Conservation (phyloP, 106 monocot species). For the Vanilla planifolia region DNA sequence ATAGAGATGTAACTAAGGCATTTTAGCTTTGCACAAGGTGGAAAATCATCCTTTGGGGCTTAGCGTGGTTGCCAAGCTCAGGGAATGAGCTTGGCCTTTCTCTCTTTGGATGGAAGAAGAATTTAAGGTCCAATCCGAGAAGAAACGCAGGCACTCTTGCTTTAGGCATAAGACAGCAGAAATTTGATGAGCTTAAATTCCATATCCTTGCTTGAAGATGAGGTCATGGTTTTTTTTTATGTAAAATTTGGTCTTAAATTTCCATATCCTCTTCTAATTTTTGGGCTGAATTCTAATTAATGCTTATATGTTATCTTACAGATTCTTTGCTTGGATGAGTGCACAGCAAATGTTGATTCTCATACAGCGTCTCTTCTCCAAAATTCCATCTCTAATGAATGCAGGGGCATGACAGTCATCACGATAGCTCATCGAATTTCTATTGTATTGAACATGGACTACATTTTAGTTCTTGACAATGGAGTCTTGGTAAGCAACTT, state of each 20-base stretch:
- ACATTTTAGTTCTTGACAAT: slow-evolving; percentile 75
- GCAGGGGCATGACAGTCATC: slow-evolving; percentile 77
- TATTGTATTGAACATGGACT: slow-evolving; percentile 68
- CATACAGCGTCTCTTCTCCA: slow-evolving; percentile 63
- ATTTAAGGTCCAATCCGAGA: no score
- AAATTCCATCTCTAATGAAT: slow-evolving; percentile 70
- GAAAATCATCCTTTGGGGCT: no score
- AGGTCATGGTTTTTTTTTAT: no score
- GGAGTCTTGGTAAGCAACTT: slow-evolving; percentile 50
- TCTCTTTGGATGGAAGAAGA: no score
- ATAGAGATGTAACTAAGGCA: no score
- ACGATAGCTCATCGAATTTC: slow-evolving; percentile 96
- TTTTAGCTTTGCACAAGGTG: no score
- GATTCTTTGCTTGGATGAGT: slow-evolving; percentile 96
- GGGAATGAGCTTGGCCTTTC: no score
- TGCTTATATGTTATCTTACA: slow-evolving; percentile 19
- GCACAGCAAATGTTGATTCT: slow-evolving; percentile 80
- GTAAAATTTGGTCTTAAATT: background rate
- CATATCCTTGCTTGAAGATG: no score
- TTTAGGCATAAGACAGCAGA: no score
- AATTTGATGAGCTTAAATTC: no score
- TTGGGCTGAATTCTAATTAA: background rate
- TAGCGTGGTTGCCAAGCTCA: no score
- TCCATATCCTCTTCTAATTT: background rate
- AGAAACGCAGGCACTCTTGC: no score